Conservation (phyloP, 1,139 yeast genomes). For the Wickerhamomyces sp. region DNA sequence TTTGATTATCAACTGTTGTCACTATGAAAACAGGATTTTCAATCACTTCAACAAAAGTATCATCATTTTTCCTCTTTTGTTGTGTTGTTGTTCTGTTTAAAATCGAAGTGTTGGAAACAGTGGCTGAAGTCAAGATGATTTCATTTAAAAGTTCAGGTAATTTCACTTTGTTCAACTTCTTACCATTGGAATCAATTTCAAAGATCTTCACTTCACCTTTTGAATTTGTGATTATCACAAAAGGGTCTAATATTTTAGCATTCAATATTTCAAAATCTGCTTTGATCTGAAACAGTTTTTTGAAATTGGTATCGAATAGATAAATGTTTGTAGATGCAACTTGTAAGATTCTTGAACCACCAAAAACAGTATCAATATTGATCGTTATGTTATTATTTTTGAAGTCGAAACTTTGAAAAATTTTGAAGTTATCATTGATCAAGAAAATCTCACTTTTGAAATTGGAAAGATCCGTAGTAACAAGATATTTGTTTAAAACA, state of each 20-base stretch:
- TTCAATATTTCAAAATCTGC: conserved; percentile 49
- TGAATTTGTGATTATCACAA: conserved; percentile 48
- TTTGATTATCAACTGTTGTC: conserved; percentile 73
- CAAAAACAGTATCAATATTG: conserved; percentile 56
- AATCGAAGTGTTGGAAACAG: conserved; percentile 42
- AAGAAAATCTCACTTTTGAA: conserved; percentile 69
- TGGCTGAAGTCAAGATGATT: conserved; percentile 65
- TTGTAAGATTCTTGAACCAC: conserved; percentile 63
- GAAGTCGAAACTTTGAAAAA: conserved; percentile 60
- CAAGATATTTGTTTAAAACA: conserved; percentile 44
- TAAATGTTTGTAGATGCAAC: conserved; percentile 64
- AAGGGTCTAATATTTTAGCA: conserved; percentile 53
- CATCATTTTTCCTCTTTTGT: conserved; percentile 11
- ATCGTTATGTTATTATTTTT: conserved; percentile 61
- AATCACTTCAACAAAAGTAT: conserved; percentile 27
- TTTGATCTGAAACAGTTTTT: conserved; percentile 32
- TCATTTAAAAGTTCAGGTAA: conserved; percentile 50
- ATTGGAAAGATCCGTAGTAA: conserved; percentile 67
- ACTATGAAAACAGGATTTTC: conserved; percentile 56
- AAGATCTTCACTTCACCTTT: conserved; percentile 53
- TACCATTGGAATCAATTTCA: conserved; percentile 31
- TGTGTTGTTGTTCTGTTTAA: conserved; percentile 24
- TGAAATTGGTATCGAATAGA: conserved; percentile 61
- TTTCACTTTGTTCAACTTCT: conserved; percentile 28
- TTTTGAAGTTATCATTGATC: conserved; percentile 59